A percentile compares a stretch with the other conserved stretches of the same genome.
phyloP scores from a whole-genome alignment of 78 protist genomes.

The Guillardia theta region DNA sequence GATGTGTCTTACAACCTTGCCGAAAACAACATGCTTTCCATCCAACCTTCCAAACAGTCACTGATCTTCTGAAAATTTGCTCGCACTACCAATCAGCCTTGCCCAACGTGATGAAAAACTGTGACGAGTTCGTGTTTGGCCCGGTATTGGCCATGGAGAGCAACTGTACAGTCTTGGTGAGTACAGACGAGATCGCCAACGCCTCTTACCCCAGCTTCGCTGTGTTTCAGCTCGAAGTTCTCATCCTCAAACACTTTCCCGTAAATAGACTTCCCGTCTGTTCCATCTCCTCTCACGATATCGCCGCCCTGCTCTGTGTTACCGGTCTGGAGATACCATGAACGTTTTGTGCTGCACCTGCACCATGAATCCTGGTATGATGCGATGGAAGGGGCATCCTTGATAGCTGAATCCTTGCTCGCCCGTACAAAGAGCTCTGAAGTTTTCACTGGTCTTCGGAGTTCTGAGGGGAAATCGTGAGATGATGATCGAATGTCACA shows the following conservation, averaged over 20 bases:
- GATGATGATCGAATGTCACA: neutral
- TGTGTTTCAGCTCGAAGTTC: slow-evolving; percentile 51
- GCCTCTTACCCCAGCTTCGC: neutral
- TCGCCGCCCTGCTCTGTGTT: slow-evolving; percentile 55
- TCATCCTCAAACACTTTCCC: slow-evolving; percentile 47
- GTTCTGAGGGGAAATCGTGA: neutral
- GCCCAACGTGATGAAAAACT: slow-evolving; percentile 75
- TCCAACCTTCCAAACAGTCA: slow-evolving; percentile 59
- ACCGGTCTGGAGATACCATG: too few relatives aligned
- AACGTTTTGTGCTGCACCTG: too few relatives aligned
- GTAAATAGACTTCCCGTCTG: slow-evolving; percentile 41
- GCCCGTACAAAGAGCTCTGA: slow-evolving; percentile 57
- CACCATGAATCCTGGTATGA: slow-evolving; percentile 61
- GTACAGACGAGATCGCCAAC: too few relatives aligned
- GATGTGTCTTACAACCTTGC: slow-evolving; percentile 67
- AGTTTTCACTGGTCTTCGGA: slow-evolving; percentile 63
- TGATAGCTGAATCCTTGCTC: slow-evolving; percentile 25
- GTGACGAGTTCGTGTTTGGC: slow-evolving; percentile 79
- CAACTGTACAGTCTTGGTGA: too few relatives aligned
- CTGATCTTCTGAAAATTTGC: too few relatives aligned
- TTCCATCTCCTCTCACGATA: slow-evolving; percentile 43
- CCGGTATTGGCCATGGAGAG: slow-evolving; percentile 74
- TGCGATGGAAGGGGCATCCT: slow-evolving; percentile 53
- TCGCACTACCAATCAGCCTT: slow-evolving; percentile 45
- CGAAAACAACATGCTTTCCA: slow-evolving; percentile 84